Percentiles rank a stretch among this genome's conserved stretches.
These are phyloP conservation scores for Nidularia sp. DNA, from an alignment of 768 basidiomycete genomes.

Conservation along the genomic window DNA sequence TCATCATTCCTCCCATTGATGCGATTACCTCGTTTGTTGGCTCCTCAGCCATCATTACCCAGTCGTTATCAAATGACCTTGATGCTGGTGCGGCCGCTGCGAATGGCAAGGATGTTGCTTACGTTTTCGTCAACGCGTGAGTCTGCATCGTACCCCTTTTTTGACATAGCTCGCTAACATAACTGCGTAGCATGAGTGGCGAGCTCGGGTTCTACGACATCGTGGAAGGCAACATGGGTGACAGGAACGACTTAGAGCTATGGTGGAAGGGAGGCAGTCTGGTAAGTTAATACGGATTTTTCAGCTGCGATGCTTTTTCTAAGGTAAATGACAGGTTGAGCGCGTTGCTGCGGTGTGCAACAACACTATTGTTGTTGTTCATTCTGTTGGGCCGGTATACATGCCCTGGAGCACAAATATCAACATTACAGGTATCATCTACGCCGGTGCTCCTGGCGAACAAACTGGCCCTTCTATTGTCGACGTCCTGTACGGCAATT, in stretches of 20 bases:
- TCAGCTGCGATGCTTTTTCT: constrained; percentile 5
- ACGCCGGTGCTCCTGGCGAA: constrained; percentile 58
- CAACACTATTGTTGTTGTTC: constrained; percentile 79
- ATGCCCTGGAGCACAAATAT: constrained; percentile 74
- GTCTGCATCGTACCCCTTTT: constrained; percentile 28
- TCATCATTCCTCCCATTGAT: constrained; percentile 40
- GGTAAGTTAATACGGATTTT: constrained; percentile 10
- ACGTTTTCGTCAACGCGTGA: constrained; percentile 59
- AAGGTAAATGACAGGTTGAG: constrained; percentile 31
- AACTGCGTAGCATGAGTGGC: constrained; percentile 36
- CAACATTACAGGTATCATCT: constrained; percentile 65
- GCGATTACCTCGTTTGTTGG: constrained; percentile 39
- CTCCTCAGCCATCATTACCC: constrained; percentile 32
- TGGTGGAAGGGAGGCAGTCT: constrained; percentile 56
- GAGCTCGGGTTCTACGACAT: constrained; percentile 52
- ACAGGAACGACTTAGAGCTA: constrained; percentile 53
- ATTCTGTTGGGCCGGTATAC: constrained; percentile 74
- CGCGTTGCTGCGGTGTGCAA: constrained; percentile 62
- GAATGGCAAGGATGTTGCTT: constrained; percentile 46
- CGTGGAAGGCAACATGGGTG: constrained; percentile 61
- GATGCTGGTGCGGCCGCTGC: constrained; percentile 34
- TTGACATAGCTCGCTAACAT: constrained; percentile 3
- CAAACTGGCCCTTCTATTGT: constrained; percentile 77
- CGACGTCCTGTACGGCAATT: constrained; percentile 72
- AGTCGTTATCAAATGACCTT: constrained; percentile 40